Conservation (phyloP, 129 eudicot genomes). For the Centaurea solstitialis region DNA sequence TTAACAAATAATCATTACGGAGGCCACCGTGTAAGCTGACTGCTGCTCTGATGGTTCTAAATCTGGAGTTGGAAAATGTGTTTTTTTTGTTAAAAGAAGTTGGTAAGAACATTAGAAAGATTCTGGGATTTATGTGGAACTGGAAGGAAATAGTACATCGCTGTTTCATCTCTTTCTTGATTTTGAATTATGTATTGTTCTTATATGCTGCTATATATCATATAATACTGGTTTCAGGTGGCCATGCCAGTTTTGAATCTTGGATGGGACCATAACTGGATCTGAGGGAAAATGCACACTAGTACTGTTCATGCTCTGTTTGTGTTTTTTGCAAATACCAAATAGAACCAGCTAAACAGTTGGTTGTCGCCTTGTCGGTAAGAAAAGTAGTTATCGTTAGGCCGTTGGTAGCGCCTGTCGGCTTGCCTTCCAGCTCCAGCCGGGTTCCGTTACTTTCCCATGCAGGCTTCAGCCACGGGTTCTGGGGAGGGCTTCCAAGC, state of each 20-base stretch:
- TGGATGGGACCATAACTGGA: not conserved
- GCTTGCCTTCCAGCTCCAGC: too few relatives aligned
- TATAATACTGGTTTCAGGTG: not conserved
- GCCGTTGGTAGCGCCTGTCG: too few relatives aligned
- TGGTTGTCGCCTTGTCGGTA: too few relatives aligned
- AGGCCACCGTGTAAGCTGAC: conserved; percentile 17
- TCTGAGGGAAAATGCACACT: not conserved
- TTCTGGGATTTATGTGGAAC: conserved; percentile 20
- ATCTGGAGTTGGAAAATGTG: conserved; percentile 19
- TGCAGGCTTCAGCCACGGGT: too few relatives aligned
- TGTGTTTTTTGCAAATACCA: too few relatives aligned
- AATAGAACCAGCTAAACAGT: too few relatives aligned
- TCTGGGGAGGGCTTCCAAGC: too few relatives aligned
- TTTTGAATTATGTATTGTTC: not conserved
- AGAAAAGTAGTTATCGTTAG: too few relatives aligned
- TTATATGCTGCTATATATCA: not conserved
- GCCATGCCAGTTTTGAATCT: not conserved
- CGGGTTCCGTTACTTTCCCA: too few relatives aligned
- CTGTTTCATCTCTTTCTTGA: conserved; percentile 24
- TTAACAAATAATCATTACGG: conserved; percentile 39
- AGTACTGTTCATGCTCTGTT: not conserved
- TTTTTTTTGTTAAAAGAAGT: conserved; percentile 24
- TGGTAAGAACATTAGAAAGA: conserved; percentile 28
- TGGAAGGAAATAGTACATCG: conserved; percentile 32
- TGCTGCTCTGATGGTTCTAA: conserved; percentile 7